A percentile compares a stretch with the other conserved stretches of the same genome.
These are phyloP conservation scores for Cladosporium sphaerospermum DNA, from an alignment of 2,329 filamentous ascomycete species.

Conservation along the genomic window DNA sequence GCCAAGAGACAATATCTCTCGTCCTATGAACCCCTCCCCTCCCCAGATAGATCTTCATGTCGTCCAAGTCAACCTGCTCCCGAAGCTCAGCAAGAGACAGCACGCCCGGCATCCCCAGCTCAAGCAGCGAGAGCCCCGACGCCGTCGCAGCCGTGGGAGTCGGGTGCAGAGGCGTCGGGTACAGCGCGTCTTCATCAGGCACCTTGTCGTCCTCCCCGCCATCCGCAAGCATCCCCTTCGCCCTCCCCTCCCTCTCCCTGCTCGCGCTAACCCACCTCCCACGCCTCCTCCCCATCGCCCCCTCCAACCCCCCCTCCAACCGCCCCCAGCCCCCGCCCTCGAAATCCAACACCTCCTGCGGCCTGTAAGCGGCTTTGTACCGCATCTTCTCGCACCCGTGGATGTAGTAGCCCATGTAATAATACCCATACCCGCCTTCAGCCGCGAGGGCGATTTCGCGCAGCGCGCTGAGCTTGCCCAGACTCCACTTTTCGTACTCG, in stretches of 20 bases:
- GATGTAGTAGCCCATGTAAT: slow-evolving; percentile 82
- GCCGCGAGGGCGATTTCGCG: slow-evolving; percentile 64
- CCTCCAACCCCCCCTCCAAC: slow-evolving; percentile 27
- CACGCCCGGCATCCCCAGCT: slow-evolving; percentile 62
- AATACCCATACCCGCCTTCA: slow-evolving; percentile 66
- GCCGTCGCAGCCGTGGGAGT: slow-evolving; percentile 30
- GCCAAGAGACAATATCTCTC: slow-evolving; percentile 55
- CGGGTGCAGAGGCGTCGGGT: slow-evolving; percentile 13
- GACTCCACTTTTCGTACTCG: slow-evolving; percentile 61
- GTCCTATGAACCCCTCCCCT: slow-evolving; percentile 21
- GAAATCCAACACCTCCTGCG: slow-evolving; percentile 68
- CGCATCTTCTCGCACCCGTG: slow-evolving; percentile 75
- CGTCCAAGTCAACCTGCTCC: slow-evolving; percentile 49
- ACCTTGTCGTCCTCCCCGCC: background rate
- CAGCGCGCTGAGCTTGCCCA: slow-evolving; percentile 70
- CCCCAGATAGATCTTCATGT: slow-evolving; percentile 50
- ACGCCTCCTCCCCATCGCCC: slow-evolving; percentile 44
- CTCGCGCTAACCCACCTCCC: slow-evolving; percentile 46
- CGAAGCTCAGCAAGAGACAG: slow-evolving; percentile 50
- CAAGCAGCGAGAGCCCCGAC: slow-evolving; percentile 47
- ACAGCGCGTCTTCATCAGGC: background rate
- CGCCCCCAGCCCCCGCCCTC: slow-evolving; percentile 31
- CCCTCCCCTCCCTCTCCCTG: slow-evolving; percentile 23
- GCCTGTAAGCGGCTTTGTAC: slow-evolving; percentile 75
- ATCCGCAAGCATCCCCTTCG: background rate